These are phyloP conservation scores for Melampsora larici-populina DNA, from an alignment of 1,284 basidiomycete species.

Conservation along the genomic window DNA sequence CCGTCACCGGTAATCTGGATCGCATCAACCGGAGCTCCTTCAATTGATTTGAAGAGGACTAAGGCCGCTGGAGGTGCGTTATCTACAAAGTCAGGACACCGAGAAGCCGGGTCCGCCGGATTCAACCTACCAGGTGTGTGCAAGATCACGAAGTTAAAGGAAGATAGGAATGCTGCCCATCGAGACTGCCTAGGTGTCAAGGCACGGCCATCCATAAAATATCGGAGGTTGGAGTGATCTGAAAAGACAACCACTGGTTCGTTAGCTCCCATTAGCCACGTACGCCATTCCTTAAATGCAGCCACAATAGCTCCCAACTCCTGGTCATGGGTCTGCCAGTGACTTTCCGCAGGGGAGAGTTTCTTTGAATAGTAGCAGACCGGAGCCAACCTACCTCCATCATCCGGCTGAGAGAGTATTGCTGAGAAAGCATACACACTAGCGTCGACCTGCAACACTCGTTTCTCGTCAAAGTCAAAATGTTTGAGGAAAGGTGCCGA, in stretches of 20 bases:
- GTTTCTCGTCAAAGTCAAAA: no score
- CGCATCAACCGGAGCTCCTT: neutral
- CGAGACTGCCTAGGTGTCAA: neutral
- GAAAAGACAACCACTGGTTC: conserved; percentile 12
- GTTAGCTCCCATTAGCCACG: conserved; percentile 10
- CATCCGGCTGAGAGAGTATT: no score
- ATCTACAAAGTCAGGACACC: neutral
- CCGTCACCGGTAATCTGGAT: no score
- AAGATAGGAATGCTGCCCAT: no score
- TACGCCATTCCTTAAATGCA: neutral
- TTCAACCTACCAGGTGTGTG: conserved; percentile 7
- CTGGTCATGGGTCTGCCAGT: conserved; percentile 20
- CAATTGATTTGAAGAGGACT: neutral
- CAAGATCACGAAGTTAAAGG: neutral
- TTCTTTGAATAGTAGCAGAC: conserved; percentile 41
- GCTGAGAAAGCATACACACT: no score
- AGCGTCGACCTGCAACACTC: no score
- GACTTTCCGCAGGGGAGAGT: neutral
- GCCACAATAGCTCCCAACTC: neutral
- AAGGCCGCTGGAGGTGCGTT: neutral
- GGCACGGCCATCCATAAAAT: neutral
- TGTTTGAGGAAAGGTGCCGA: no score
- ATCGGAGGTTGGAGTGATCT: conserved; percentile 7
- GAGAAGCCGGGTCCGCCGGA: conserved; percentile 4
- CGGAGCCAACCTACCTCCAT: no score